Evolutionary conservation across 495 filamentous ascomycete species (phyloP).

Genomic region (Neurospora sp.): DNA sequence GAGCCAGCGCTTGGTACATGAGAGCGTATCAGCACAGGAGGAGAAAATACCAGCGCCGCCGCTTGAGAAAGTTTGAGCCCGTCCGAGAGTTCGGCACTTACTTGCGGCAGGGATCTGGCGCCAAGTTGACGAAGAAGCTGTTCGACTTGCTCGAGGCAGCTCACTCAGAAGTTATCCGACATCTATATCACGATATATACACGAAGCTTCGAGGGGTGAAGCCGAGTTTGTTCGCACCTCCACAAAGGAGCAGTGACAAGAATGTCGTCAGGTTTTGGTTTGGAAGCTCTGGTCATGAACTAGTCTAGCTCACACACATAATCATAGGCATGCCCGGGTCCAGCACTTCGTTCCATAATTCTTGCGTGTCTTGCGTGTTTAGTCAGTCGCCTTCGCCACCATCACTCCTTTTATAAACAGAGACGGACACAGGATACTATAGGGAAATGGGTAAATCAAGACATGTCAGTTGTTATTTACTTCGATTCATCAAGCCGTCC

Average conservation of each 20-base stretch:
- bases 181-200: background rate
- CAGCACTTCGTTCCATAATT: background rate
- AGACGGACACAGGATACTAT: background rate
- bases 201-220: background rate
- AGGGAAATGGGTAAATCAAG: background rate
- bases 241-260: background rate
- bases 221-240: background rate
- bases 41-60: constrained; percentile 8
- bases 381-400: background rate
- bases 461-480: background rate
- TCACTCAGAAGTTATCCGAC: background rate
- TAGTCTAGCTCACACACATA: background rate
- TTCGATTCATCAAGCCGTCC: background rate
- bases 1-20: constrained; percentile 20
- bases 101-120: background rate
- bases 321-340: background rate
- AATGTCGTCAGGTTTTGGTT: background rate
- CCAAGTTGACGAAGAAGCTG: background rate
- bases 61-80: background rate
- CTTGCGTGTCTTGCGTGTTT: background rate
- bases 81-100: background rate
- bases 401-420: background rate
- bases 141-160: background rate
- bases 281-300: background rate
- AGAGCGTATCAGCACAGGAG: background rate